A percentile compares a stretch with the other conserved stretches of the same genome.
Evolutionary conservation across 192 early-diverging fungal species (phyloP).

Genomic region (Coemansia sp.): DNA sequence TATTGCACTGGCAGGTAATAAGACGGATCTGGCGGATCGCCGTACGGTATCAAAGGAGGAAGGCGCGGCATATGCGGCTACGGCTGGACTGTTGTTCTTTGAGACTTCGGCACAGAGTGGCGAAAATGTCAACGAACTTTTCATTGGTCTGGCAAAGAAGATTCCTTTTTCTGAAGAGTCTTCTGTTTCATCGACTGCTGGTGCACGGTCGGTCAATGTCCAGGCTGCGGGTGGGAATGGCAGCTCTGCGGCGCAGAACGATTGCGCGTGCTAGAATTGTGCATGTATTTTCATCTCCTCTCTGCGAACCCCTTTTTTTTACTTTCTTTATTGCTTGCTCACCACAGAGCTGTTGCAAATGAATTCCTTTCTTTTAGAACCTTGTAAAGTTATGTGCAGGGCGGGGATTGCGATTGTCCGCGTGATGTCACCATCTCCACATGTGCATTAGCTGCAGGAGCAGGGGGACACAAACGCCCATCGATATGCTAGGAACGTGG

Average conservation of each 20-base stretch:
- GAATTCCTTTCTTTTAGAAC: neutral
- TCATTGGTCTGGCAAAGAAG: constrained; percentile 84
- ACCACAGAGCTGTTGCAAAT: neutral
- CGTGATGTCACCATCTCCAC: constrained; percentile 5
- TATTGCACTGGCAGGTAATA: constrained; percentile 96
- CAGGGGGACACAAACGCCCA: neutral
- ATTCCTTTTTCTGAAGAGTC: constrained; percentile 59
- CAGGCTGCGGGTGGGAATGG: constrained; percentile 21
- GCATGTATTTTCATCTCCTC: neutral
- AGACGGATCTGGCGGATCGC: constrained; percentile 81
- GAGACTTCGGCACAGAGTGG: constrained; percentile 91
- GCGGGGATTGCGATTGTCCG: neutral
- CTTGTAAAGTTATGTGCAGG: neutral
- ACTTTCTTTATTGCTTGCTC: neutral
- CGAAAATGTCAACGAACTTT: constrained; percentile 80
- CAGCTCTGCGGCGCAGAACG: constrained; percentile 12
- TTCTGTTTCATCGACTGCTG: neutral
- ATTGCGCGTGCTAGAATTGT: constrained; percentile 52
- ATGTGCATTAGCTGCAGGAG: neutral
- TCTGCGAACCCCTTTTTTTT: neutral
- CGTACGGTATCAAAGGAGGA: constrained; percentile 74
- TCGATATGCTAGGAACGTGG: neutral
- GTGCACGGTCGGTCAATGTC: constrained; percentile 29
- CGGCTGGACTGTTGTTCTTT: constrained; percentile 80
- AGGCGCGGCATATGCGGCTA: constrained; percentile 76